Percentiles rank a stretch among this genome's conserved stretches.
phyloP scores from a whole-genome alignment of 345 rosid genomes.

The Citrus medica region DNA sequence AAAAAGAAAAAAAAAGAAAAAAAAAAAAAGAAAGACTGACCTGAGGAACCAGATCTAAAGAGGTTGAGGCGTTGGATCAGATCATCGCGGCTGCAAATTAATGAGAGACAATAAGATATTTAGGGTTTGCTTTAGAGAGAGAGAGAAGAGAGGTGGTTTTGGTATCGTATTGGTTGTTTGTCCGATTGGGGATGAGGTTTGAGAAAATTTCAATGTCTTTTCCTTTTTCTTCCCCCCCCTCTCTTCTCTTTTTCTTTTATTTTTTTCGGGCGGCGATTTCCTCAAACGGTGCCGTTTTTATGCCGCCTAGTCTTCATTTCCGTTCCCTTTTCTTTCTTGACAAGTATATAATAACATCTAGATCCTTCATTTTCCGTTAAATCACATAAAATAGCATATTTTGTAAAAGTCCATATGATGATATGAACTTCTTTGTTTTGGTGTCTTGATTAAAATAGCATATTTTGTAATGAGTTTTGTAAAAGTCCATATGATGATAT shows the following conservation, averaged over 20 bases:
- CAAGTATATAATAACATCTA: neutral
- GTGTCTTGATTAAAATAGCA: no score
- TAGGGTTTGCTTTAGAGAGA: slow-evolving; percentile 34
- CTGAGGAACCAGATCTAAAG: slow-evolving; percentile 27
- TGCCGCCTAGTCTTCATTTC: neutral
- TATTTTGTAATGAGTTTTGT: neutral
- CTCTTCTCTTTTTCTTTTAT: neutral
- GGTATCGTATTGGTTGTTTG: slow-evolving; percentile 9
- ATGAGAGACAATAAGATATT: neutral
- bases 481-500: no score
- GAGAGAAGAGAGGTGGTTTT: neutral
- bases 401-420: neutral
- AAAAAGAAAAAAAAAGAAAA: neutral
- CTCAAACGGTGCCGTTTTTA: slow-evolving; percentile 18
- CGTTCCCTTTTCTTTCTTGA: no score
- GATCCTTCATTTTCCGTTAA: rapidly evolving
- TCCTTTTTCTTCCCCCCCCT: neutral
- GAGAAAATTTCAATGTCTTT: slow-evolving; percentile 21
- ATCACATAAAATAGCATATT: neutral
- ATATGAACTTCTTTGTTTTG: no score
- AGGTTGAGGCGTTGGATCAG: slow-evolving; percentile 12
- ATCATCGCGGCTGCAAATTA: slow-evolving; percentile 10
- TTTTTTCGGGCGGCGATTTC: slow-evolving; percentile 20
- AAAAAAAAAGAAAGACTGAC: slow-evolving; percentile 2
- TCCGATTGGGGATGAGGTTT: slow-evolving; percentile 29